Evolutionary conservation across 2,329 filamentous ascomycete genomes (phyloP).

Genomic region (Aspergillus fumigatiaffinis): DNA sequence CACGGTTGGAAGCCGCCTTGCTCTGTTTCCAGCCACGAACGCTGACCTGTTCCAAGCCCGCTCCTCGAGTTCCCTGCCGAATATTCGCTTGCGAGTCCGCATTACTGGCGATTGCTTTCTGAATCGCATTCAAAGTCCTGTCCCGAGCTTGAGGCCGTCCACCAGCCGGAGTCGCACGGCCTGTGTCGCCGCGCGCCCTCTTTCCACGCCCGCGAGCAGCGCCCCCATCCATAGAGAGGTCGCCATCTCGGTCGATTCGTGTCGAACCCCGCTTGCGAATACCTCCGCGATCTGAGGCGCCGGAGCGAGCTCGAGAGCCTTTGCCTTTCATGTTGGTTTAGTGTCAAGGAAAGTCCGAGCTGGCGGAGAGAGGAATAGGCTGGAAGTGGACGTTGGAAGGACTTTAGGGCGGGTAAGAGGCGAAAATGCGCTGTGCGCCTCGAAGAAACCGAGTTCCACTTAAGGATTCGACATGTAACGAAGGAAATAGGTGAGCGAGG

Average conservation of each 20-base stretch:
- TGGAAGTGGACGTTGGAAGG: neutral
- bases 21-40: conserved; percentile 64
- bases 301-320: conserved; percentile 26
- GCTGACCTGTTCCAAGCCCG: conserved; percentile 33
- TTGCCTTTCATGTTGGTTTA: conserved; percentile 30
- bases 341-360: conserved; percentile 8
- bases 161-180: conserved; percentile 18
- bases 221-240: conserved; percentile 55
- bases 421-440: conserved; percentile 27
- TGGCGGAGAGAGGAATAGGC: neutral
- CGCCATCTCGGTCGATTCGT: conserved; percentile 57
- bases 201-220: conserved; percentile 34
- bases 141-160: conserved; percentile 24
- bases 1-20: conserved; percentile 63
- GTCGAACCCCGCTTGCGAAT: conserved; percentile 48
- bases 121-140: conserved; percentile 33
- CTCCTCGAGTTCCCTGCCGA: conserved; percentile 32
- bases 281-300: conserved; percentile 42
- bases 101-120: conserved; percentile 32
- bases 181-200: conserved; percentile 30
- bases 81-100: conserved; percentile 36
- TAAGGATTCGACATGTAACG: conserved; percentile 19
- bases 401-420: conserved; percentile 1
- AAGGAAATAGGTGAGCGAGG: neutral
- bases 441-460: conserved; percentile 10